These are phyloP conservation scores for Terfezia claveryi DNA, from an alignment of 495 filamentous ascomycete genomes.

Conservation along the genomic window DNA sequence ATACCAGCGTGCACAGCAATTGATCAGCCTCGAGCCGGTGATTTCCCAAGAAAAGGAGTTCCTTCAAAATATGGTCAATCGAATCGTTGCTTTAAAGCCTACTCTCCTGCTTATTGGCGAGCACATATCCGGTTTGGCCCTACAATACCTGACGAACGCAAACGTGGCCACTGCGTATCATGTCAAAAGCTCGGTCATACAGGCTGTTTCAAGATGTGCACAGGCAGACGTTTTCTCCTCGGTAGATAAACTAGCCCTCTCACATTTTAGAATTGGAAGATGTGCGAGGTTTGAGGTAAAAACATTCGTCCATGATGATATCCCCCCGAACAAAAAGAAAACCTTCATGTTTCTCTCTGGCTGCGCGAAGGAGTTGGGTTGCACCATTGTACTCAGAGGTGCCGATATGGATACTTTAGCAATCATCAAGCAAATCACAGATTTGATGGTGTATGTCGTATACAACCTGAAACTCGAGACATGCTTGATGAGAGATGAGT, in stretches of 20 bases:
- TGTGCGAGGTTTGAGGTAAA: conserved; percentile 83
- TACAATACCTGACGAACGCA: conserved; percentile 67
- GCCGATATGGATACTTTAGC: conserved; percentile 44
- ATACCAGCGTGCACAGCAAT: conserved; percentile 87
- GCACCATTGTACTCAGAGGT: conserved; percentile 85
- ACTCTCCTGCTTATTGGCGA: conserved; percentile 72
- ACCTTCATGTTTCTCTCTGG: conserved; percentile 92
- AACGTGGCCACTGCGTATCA: conserved; percentile 86
- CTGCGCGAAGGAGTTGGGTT: conserved; percentile 78
- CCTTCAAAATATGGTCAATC: conserved; percentile 70
- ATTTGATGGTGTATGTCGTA: conserved; percentile 97
- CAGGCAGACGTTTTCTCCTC: conserved; percentile 85
- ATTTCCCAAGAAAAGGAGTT: conserved; percentile 95
- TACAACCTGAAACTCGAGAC: conserved; percentile 96
- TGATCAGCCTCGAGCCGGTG: conserved; percentile 95
- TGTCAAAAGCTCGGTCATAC: conserved; percentile 85
- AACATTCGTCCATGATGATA: conserved; percentile 62
- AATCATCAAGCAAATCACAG: conserved; percentile 79
- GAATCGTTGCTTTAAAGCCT: conserved; percentile 69
- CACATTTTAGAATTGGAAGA: conserved; percentile 53
- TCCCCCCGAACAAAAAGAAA: conserved; percentile 47
- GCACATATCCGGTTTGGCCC: conserved; percentile 70
- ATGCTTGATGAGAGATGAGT: conserved; percentile 87
- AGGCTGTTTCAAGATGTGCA: conserved; percentile 77
- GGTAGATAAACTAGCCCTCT: conserved; percentile 75